Base-by-base conservation (phyloP, 2,329 filamentous ascomycete genomes). In the Talaromyces sp. region DNA sequence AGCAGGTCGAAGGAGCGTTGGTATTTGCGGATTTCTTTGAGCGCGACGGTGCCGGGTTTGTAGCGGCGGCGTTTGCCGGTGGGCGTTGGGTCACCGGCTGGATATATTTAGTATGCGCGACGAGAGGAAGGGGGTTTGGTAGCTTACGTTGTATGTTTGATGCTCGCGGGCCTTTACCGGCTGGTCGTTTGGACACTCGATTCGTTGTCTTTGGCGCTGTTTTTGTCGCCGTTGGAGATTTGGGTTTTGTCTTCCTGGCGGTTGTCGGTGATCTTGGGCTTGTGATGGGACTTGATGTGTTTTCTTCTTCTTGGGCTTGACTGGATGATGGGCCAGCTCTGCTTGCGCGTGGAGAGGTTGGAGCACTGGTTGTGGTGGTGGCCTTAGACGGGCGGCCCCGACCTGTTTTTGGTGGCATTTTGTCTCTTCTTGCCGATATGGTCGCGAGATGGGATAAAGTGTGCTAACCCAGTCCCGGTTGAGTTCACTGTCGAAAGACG, bases 21-120 rank as follows among this genome's bases (percentile, higher is more conserved):
- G 78, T 96, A 96, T 73, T 87, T 88, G 76, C 93, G 86, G 78
- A 98, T 98, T 82, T 98, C 94, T 79, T 90, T 90, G 63, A 98
- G 85, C 62, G 95, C 94, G 70, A 92, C 85, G 50, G 93, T 97
- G 74, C 93, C 93, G 1, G 90, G 90, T 64, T 83, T 86, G 74
- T 92, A 93, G 69, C 90, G 86, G 69, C 85, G 85, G 37, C 72
- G 72, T 69, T 84, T 86, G 69, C 84, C 84, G 66, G 84, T 81
- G 1, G 90, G 90, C 54, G 91, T 80, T 35, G 90, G 90, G 71
- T 93, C 90, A 66, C 90, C 90, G 71, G 90, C 90, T 92, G 13
- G 1, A 69, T 31, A 64, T 60, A 57, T 58, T 43, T 54, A 54
- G 22, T 43, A 45, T 56, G 9, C 50, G 10, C 8, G 19, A 37